phyloP scores from a whole-genome alignment of 306 rosid species.

The Lagenaria siceraria region DNA sequence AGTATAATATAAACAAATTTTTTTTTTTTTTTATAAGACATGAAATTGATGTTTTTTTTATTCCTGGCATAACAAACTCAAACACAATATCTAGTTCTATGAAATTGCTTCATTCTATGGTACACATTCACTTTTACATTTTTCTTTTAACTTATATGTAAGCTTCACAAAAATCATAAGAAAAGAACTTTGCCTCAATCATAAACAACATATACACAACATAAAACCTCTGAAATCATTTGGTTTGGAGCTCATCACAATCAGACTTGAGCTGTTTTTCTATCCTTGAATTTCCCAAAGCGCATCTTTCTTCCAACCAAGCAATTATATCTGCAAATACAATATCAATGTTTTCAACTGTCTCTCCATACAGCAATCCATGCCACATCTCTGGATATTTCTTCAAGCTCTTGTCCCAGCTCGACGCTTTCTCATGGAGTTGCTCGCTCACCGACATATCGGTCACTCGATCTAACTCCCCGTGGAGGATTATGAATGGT shows the following conservation, averaged over 20 bases:
- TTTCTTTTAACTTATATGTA: not conserved
- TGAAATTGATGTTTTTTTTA: no score
- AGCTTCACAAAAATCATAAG: not conserved
- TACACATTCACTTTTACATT: not conserved
- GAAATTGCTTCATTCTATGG: not conserved
- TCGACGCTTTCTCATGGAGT: conserved; percentile 42
- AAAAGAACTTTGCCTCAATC: not conserved
- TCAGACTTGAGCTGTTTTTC: conserved; percentile 48
- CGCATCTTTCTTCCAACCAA: conserved; percentile 45
- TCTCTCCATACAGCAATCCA: conserved; percentile 72
- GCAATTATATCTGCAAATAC: conserved; percentile 56
- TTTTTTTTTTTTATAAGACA: no score
- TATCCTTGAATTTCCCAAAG: conserved; percentile 39
- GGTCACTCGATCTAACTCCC: conserved; percentile 65
- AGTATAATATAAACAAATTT: no score
- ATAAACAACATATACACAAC: not conserved
- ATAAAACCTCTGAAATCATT: not conserved
- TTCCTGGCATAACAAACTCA: no score
- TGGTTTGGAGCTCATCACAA: conserved; percentile 18
- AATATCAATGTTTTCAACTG: conserved; percentile 41
- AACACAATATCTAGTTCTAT: no score
- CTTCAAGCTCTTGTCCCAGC: conserved; percentile 59
- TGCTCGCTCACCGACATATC: conserved; percentile 47
- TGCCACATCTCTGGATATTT: conserved; percentile 87
- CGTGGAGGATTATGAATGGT: conserved; percentile 65